phyloP scores from a whole-genome alignment of 2,329 filamentous ascomycete species.

The Ophiocordyceps unilateralis region DNA sequence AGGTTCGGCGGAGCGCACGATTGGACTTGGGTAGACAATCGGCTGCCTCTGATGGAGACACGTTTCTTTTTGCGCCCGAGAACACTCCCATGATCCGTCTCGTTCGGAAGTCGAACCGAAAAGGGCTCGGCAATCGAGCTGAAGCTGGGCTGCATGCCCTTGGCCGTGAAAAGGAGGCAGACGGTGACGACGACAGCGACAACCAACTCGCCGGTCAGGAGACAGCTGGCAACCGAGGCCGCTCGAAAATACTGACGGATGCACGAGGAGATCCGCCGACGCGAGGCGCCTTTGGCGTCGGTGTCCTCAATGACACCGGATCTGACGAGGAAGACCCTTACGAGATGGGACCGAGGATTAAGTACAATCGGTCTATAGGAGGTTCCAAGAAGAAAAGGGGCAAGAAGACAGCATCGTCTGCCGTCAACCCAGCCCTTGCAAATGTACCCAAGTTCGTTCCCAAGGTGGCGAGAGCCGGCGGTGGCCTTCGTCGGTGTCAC shows the following conservation, averaged over 20 bases:
- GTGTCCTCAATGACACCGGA: conserved; percentile 78
- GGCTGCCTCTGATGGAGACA: conserved; percentile 23
- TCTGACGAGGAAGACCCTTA: conserved; percentile 94
- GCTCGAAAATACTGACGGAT: conserved; percentile 1
- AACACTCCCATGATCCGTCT: conserved; percentile 55
- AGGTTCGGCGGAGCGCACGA: conserved; percentile 56
- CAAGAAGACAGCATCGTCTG: conserved; percentile 23
- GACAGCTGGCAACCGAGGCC: background rate
- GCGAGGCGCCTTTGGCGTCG: conserved; percentile 65
- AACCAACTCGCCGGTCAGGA: conserved; percentile 7
- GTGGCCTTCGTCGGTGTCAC: conserved; percentile 45
- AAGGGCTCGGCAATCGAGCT: conserved; percentile 51
- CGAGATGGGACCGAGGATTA: conserved; percentile 77
- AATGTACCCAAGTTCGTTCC: conserved; percentile 61
- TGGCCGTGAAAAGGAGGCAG: conserved; percentile 16
- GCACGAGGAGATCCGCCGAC: conserved; percentile 32
- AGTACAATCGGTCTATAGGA: conserved; percentile 67
- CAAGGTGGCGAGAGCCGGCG: conserved; percentile 23
- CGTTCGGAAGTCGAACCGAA: conserved; percentile 46
- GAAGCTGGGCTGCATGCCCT: conserved; percentile 33
- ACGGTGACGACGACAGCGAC: conserved; percentile 29
- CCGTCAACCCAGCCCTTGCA: conserved; percentile 45
- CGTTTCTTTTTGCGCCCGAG: conserved; percentile 71
- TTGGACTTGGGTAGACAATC: conserved; percentile 30
- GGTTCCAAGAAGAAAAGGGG: conserved; percentile 71